Percentiles rank a stretch among this genome's conserved stretches.
Evolutionary conservation across 768 basidiomycete genomes (phyloP).

Genomic region (Agrocybe praecox): DNA sequence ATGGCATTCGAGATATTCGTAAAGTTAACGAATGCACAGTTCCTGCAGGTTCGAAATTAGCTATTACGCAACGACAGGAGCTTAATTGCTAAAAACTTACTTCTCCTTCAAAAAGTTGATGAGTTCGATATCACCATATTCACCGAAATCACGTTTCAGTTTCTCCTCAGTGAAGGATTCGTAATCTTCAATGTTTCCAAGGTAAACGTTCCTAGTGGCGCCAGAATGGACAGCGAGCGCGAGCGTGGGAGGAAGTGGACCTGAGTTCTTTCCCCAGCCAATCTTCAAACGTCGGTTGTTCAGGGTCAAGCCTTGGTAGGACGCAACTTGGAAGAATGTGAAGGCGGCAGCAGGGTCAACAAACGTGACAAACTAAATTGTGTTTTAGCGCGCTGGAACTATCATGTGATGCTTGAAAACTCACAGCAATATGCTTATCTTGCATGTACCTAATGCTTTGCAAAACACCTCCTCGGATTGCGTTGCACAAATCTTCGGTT

Average conservation of each 20-base stretch:
- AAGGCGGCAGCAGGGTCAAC: slow-evolving; percentile 92
- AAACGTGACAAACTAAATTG: slow-evolving; percentile 87
- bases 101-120: slow-evolving; percentile 96
- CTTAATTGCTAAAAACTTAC: slow-evolving; percentile 43
- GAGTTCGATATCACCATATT: slow-evolving; percentile 96
- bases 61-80: not conserved
- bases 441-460: slow-evolving; percentile 95
- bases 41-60: slow-evolving; percentile 46
- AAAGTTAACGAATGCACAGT: slow-evolving; percentile 95
- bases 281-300: slow-evolving; percentile 95
- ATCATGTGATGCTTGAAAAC: slow-evolving; percentile 28
- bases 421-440: slow-evolving; percentile 95
- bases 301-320: slow-evolving; percentile 85
- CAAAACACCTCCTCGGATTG: slow-evolving; percentile 93
- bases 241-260: slow-evolving; percentile 80
- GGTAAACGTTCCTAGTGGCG: slow-evolving; percentile 95
- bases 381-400: slow-evolving; percentile 6
- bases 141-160: slow-evolving; percentile 90
- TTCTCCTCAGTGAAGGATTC: slow-evolving; percentile 89
- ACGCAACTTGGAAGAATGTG: slow-evolving; percentile 92
- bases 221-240: slow-evolving; percentile 91
- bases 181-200: slow-evolving; percentile 95
- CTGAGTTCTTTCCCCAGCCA: slow-evolving; percentile 97
- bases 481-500: slow-evolving; percentile 94
- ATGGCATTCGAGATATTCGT: slow-evolving; percentile 94